phyloP scores from a whole-genome alignment of 148 eudicot species.

The Rhododendron henanense region DNA sequence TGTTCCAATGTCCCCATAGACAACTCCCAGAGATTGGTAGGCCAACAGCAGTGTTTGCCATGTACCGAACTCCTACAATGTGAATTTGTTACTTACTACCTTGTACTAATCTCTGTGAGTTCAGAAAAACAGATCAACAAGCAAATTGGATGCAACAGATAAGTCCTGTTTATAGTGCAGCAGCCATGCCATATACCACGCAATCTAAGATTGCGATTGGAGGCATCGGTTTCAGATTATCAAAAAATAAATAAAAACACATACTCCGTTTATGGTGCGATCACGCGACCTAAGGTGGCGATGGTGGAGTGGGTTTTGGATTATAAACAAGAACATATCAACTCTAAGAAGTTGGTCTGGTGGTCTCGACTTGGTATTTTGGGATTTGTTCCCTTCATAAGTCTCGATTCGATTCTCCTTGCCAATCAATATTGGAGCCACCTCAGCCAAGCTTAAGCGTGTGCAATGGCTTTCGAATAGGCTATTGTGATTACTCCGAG shows the following conservation, averaged over 20 bases:
- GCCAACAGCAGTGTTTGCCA: slow-evolving; percentile 18
- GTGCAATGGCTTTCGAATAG: background rate
- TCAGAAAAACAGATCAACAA: background rate
- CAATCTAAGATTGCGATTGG: background rate
- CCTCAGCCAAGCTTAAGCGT: background rate
- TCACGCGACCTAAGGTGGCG: background rate
- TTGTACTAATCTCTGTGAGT: background rate
- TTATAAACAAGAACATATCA: background rate
- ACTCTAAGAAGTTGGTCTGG: background rate
- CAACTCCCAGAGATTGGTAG: slow-evolving; percentile 34
- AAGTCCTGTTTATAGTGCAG: background rate
- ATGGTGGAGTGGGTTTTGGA: background rate
- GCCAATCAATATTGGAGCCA: too few relatives aligned
- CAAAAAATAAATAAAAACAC: background rate
- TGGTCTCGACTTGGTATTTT: background rate
- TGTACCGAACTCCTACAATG: background rate
- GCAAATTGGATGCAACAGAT: background rate
- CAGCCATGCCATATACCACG: background rate
- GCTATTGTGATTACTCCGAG: too few relatives aligned
- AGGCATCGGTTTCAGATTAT: background rate
- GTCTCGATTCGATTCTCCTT: background rate
- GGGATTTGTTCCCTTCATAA: background rate
- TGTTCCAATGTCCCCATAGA: slow-evolving; percentile 37
- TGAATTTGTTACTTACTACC: background rate
- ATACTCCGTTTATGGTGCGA: background rate